phyloP scores from a whole-genome alignment of 2,329 filamentous ascomycete genomes.

The Malbranchea zuffiana region DNA sequence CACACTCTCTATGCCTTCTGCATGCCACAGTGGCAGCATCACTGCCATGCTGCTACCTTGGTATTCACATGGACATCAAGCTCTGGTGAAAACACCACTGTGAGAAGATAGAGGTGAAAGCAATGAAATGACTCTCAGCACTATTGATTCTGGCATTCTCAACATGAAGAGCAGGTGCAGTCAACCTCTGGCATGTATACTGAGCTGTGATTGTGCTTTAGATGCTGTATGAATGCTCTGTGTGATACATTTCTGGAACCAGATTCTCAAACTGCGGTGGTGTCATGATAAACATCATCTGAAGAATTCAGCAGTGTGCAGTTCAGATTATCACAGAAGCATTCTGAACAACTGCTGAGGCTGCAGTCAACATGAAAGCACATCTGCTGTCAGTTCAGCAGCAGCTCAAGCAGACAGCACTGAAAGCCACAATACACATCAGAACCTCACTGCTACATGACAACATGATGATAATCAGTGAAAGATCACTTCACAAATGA shows the following conservation, averaged over 20 bases:
- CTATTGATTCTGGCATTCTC: constrained; percentile 18
- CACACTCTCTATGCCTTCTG: constrained; percentile 13
- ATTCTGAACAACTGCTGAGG: constrained; percentile 17
- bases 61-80: constrained; percentile 17
- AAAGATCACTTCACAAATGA: no score
- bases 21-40: constrained; percentile 11
- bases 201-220: constrained; percentile 18
- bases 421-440: constrained; percentile 18
- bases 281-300: no score
- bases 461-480: constrained; percentile 9
- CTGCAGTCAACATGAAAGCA: constrained; percentile 18
- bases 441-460: constrained; percentile 12
- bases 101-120: constrained; percentile 15
- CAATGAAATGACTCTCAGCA: constrained; percentile 16
- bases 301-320: constrained; percentile 18
- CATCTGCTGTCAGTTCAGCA: constrained; percentile 18
- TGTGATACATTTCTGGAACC: constrained; percentile 17
- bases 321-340: constrained; percentile 22
- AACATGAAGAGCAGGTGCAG: constrained; percentile 17
- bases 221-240: constrained; percentile 22
- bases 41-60: constrained; percentile 16
- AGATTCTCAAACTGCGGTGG: constrained; percentile 7
- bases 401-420: constrained; percentile 17
- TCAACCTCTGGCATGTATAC: constrained; percentile 20
- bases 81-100: constrained; percentile 18